These are phyloP conservation scores for Durotheca rogersii DNA, from an alignment of 495 filamentous ascomycete species.

Conservation along the genomic window DNA sequence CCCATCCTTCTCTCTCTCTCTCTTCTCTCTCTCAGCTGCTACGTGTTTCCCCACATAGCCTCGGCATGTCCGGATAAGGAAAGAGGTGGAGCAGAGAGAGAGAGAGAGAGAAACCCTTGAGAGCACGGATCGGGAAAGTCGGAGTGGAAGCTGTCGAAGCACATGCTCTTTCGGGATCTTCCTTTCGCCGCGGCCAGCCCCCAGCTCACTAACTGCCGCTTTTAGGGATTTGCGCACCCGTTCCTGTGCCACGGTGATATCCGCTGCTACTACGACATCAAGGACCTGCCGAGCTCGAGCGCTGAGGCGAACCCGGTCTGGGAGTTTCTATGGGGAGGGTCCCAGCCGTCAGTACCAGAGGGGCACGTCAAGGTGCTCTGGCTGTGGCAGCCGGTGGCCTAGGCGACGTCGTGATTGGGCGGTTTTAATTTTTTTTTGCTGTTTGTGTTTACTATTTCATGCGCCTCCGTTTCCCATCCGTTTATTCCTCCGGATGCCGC, in stretches of 20 bases:
- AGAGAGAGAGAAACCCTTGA: too few species aligned
- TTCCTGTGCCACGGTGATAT: slow-evolving; percentile 40
- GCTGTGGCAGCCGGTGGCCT: slow-evolving; percentile 30
- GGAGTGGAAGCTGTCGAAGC: not conserved
- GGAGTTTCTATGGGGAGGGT: slow-evolving; percentile 38
- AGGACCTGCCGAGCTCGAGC: slow-evolving; percentile 6
- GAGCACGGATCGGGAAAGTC: too few species aligned
- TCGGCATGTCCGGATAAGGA: too few species aligned
- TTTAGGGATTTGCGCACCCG: slow-evolving; percentile 32
- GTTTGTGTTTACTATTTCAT: too few species aligned
- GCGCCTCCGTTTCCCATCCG: too few species aligned
- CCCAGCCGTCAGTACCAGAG: slow-evolving; percentile 29
- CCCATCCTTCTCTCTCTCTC: too few species aligned
- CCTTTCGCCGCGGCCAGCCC: not conserved
- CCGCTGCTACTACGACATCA: slow-evolving; percentile 39
- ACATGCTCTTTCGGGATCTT: not conserved
- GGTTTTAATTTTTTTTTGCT: too few species aligned
- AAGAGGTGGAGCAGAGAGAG: too few species aligned
- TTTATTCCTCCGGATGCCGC: too few species aligned
- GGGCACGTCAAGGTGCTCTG: slow-evolving; percentile 36
- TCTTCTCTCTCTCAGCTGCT: too few species aligned
- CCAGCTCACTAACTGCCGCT: slow-evolving; percentile 8
- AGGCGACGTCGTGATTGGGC: too few species aligned
- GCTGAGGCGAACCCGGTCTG: slow-evolving; percentile 30
- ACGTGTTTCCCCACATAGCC: too few species aligned